These are phyloP conservation scores for Golubevia sp. DNA, from an alignment of 1,284 basidiomycete genomes.

Conservation along the genomic window DNA sequence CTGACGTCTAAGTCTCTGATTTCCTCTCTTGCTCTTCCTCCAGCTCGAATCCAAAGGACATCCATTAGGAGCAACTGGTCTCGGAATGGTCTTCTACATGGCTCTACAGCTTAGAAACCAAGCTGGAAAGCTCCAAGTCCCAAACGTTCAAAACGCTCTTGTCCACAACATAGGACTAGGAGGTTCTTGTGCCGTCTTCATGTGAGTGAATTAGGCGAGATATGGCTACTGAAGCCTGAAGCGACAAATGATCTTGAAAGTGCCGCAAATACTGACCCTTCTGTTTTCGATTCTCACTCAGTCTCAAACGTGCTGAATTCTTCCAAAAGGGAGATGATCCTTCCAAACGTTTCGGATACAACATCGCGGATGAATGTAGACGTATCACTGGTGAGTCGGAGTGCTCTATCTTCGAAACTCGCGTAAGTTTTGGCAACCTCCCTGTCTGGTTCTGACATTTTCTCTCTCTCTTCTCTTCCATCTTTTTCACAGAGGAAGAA, in stretches of 20 bases:
- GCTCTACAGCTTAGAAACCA: slow-evolving; percentile 67
- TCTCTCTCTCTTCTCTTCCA: background rate
- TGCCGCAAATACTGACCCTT: too few species aligned
- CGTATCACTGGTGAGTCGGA: slow-evolving; percentile 18
- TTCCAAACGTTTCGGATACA: slow-evolving; percentile 45
- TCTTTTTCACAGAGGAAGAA: slow-evolving; percentile 24
- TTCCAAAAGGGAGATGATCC: slow-evolving; percentile 35
- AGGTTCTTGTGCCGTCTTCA: slow-evolving; percentile 57
- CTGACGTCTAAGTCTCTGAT: background rate
- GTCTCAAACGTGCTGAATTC: slow-evolving; percentile 30
- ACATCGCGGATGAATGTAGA: slow-evolving; percentile 36
- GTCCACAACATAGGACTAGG: slow-evolving; percentile 84
- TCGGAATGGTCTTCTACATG: slow-evolving; percentile 87
- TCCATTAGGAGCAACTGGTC: slow-evolving; percentile 80
- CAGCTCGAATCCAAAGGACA: slow-evolving; percentile 73
- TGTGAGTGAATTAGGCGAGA: slow-evolving; percentile 2
- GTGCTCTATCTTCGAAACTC: background rate
- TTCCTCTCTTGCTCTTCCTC: background rate
- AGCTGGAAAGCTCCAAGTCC: slow-evolving; percentile 54
- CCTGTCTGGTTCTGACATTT: background rate
- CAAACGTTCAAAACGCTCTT: slow-evolving; percentile 77
- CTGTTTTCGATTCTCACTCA: background rate
- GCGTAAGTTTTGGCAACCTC: background rate
- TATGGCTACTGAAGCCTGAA: background rate
- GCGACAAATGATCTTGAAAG: background rate